Conservation (phyloP, 2,329 filamentous ascomycete genomes). For the Neonectria faginata region DNA sequence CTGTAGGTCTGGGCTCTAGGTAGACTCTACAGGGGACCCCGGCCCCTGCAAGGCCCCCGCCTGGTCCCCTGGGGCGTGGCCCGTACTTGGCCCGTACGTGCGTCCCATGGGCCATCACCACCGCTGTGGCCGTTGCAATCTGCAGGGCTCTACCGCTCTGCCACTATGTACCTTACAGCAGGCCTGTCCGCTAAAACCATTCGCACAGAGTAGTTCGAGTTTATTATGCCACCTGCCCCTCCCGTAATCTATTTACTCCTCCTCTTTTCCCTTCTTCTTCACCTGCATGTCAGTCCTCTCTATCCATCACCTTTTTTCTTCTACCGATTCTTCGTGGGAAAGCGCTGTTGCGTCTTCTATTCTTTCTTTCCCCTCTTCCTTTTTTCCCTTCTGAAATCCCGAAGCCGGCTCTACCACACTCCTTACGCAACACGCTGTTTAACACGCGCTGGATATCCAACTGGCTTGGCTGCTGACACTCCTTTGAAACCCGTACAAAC, state of each 20-base stretch:
- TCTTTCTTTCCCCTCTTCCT: constrained; percentile 30
- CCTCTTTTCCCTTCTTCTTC: constrained; percentile 34
- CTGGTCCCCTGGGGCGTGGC: constrained; percentile 27
- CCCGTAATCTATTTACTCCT: constrained; percentile 43
- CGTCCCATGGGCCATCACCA: constrained; percentile 39
- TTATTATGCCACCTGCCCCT: constrained; percentile 45
- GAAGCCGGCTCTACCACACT: constrained; percentile 48
- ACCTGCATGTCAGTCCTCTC: constrained; percentile 40
- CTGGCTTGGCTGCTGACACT: constrained; percentile 70
- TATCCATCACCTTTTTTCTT: constrained; percentile 39
- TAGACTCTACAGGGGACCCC: constrained; percentile 13
- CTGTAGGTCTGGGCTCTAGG: constrained; percentile 27
- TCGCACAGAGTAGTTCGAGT: constrained; percentile 9
- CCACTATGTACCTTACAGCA: constrained; percentile 25
- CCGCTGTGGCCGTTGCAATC: constrained; percentile 47
- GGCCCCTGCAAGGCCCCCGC: constrained; percentile 12
- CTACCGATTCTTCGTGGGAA: constrained; percentile 38
- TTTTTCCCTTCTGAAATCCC: constrained; percentile 53
- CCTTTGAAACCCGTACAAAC: constrained; percentile 53
- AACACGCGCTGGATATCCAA: constrained; percentile 56
- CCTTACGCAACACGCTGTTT: constrained; percentile 40
- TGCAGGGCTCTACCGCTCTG: constrained; percentile 31
- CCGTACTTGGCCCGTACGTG: background rate
- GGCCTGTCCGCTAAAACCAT: constrained; percentile 17
- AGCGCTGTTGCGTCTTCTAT: constrained; percentile 45